These are phyloP conservation scores for Leishmania braziliensis DNA, from an alignment of 208 protist species.

Conservation along the genomic window DNA sequence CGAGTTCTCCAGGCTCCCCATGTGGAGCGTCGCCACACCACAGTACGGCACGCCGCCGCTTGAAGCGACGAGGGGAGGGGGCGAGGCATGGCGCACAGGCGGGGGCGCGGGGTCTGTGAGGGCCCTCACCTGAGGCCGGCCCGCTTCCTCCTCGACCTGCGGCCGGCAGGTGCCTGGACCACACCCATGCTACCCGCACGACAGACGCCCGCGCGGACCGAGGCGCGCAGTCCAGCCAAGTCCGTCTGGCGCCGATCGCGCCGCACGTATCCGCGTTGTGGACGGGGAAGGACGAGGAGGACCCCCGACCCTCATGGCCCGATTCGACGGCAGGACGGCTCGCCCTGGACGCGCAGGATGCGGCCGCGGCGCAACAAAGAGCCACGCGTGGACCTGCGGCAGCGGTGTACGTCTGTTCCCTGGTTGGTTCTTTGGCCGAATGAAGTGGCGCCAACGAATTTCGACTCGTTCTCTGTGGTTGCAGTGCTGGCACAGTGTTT, in stretches of 20 bases:
- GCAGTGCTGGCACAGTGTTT: too few species aligned
- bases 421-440: neutral
- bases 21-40: too few species aligned
- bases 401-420: neutral
- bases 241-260: neutral
- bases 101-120: too few species aligned
- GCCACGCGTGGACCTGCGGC: neutral
- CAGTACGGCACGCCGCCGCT: too few species aligned
- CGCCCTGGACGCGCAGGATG: neutral
- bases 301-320: neutral
- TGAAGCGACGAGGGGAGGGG: too few species aligned
- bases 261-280: neutral
- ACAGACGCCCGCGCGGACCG: neutral
- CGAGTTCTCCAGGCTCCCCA: too few species aligned
- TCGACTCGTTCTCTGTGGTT: too few species aligned
- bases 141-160: too few species aligned
- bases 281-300: neutral
- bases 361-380: neutral
- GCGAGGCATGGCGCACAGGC: too few species aligned
- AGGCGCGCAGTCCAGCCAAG: neutral
- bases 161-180: neutral
- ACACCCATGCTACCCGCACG: neutral
- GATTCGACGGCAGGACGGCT: neutral
- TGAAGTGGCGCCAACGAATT: neutral
- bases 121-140: too few species aligned